Base-by-base conservation (phyloP, 495 filamentous ascomycete species). In the Podospora pseudopauciseta region DNA sequence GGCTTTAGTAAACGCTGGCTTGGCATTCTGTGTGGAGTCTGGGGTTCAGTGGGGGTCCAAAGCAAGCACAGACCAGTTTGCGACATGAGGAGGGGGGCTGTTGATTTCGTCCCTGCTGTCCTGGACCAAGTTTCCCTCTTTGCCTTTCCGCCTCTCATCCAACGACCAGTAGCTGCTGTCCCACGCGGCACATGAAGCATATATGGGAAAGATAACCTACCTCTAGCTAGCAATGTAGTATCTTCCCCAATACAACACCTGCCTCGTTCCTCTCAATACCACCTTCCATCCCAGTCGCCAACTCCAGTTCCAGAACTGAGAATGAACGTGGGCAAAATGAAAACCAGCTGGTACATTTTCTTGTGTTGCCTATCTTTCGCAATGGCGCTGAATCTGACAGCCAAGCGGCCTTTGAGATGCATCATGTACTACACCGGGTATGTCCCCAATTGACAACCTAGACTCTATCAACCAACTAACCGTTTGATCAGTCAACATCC, bases 391-490 rank as follows among this genome's bases (percentile, higher is more conserved):
- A 30, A 67, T 67, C 15, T 65, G 65, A 64, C 75, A 72, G 56
- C 70, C 9, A 57, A 44, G 11, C 55, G 15, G 4, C 30, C 55
- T 2, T 28, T 77, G 44, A 79, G 83, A 67, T 85, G 83, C 64
- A 73, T 88, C 72, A 86, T 89, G 85, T 89, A 89, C 73, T 79
- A 87, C 49, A 88, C 85, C 5, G 86, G 85, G 85, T 87, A 77
- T 59, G 73, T 64, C 9, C 20, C 16, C 3, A 0, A 6, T 6
- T 54, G 13, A 11, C 0, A 13, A 9, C 39, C 13, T 32, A 49
- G 30, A 32, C 7, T 7, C 3, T 7, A 32, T 7, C 34, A 20
- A 62, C 27, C 27, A 3, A 32, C 18, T 60, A 28, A n/a, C 44
- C 55, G 20, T 67, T 27, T 30, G 32, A 16, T 60, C 71, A 88